A percentile compares a stretch with the other conserved stretches of the same genome.
Evolutionary conservation across 805 yeast species (phyloP).

Genomic region (Monosporozyma servazzii): DNA sequence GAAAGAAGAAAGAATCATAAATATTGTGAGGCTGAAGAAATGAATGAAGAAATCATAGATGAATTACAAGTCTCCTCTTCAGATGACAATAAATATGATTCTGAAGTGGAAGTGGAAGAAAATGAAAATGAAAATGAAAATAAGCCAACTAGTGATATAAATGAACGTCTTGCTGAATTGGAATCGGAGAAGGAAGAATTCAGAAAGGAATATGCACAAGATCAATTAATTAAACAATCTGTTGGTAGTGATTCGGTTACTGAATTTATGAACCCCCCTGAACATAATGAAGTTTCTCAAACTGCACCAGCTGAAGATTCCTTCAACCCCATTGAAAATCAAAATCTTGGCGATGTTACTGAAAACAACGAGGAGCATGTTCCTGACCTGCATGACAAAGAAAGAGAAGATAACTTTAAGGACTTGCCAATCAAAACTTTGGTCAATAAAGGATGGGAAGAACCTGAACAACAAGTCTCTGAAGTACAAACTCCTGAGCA

Average conservation of each 20-base stretch:
- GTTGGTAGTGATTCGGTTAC: not conserved
- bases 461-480: not conserved
- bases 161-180: not conserved
- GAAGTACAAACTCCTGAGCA: not conserved
- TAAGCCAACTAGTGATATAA: not conserved
- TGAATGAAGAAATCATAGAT: not conserved
- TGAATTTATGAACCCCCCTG: not conserved
- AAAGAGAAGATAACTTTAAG: not conserved
- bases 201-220: not conserved
- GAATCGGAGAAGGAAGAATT: not conserved
- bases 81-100: not conserved
- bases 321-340: not conserved
- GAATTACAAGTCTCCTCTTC: constrained; percentile 1
- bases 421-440: not conserved
- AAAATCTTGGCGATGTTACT: constrained; percentile 1
- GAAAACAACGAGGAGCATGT: not conserved
- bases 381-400: not conserved
- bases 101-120: not conserved
- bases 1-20: not conserved
- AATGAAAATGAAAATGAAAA: not conserved
- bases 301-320: not conserved
- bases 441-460: not conserved
- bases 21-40: not conserved
- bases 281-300: not conserved
- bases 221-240: not conserved